A percentile compares a stretch with the other conserved stretches of the same genome.
phyloP scores from a whole-genome alignment of 768 basidiomycete genomes.

The Leccinum subtestaceum region DNA sequence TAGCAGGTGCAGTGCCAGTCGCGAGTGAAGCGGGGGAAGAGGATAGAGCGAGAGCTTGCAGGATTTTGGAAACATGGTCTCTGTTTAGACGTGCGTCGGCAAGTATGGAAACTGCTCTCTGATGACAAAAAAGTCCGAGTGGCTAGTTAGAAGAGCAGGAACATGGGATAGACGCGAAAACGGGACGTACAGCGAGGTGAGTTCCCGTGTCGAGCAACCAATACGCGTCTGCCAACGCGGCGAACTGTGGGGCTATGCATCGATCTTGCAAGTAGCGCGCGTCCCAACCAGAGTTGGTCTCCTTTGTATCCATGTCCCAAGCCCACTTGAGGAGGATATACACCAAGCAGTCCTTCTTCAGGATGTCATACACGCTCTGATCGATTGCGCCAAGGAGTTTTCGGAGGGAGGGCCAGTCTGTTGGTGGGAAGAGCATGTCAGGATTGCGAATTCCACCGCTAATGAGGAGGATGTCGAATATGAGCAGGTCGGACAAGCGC shows the following conservation, averaged over 20 bases:
- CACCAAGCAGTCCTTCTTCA: slow-evolving; percentile 78
- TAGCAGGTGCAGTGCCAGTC: slow-evolving; percentile 7
- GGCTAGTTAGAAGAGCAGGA: not conserved
- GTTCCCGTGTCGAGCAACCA: slow-evolving; percentile 75
- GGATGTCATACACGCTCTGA: slow-evolving; percentile 59
- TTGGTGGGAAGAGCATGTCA: slow-evolving; percentile 68
- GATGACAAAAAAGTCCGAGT: not conserved
- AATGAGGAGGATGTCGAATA: slow-evolving; percentile 71
- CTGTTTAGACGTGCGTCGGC: slow-evolving; percentile 72
- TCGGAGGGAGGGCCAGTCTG: slow-evolving; percentile 49
- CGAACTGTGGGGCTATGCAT: slow-evolving; percentile 75
- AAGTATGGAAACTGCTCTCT: slow-evolving; percentile 72
- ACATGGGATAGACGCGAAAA: not conserved
- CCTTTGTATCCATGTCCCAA: slow-evolving; percentile 63
- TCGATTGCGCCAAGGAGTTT: slow-evolving; percentile 61
- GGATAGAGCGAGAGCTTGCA: slow-evolving; percentile 51
- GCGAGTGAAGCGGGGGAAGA: slow-evolving; percentile 39
- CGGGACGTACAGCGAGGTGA: slow-evolving; percentile 55
- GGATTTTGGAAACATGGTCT: slow-evolving; percentile 76
- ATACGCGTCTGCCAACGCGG: slow-evolving; percentile 76
- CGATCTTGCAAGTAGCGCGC: slow-evolving; percentile 45
- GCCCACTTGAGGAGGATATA: slow-evolving; percentile 84
- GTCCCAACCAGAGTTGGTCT: slow-evolving; percentile 30
- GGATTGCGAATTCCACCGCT: slow-evolving; percentile 61
- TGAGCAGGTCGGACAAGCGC: slow-evolving; percentile 56